phyloP scores from a whole-genome alignment of 2,329 filamentous ascomycete genomes.

The Pezicula radicicola region DNA sequence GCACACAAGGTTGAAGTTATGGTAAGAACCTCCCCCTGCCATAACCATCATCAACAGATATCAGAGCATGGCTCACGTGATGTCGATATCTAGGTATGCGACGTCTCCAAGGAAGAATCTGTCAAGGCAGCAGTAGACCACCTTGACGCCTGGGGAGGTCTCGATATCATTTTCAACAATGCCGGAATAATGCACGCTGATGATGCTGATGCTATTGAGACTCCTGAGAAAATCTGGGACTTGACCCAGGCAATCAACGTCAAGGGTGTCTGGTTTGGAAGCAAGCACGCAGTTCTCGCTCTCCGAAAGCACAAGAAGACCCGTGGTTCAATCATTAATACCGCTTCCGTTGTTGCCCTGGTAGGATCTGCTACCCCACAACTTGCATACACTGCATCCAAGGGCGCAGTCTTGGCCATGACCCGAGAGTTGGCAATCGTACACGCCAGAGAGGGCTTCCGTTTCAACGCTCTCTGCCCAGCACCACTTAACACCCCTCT shows the following conservation, averaged over 20 bases:
- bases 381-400: conserved; percentile 73
- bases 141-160: conserved; percentile 66
- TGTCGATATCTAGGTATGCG: conserved; percentile 44
- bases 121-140: conserved; percentile 58
- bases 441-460: conserved; percentile 69
- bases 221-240: conserved; percentile 74
- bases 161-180: conserved; percentile 78
- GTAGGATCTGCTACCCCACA: conserved; percentile 71
- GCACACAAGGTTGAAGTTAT: conserved; percentile 46
- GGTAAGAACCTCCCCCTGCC: conserved; percentile 10
- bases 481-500: conserved; percentile 74
- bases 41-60: neutral
- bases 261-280: conserved; percentile 76
- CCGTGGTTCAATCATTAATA: conserved; percentile 70
- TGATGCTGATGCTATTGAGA: conserved; percentile 62
- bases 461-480: conserved; percentile 73
- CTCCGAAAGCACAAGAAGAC: conserved; percentile 66
- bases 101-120: conserved; percentile 68
- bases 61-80: conserved; percentile 4
- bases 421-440: conserved; percentile 73
- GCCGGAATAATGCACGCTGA: conserved; percentile 75
- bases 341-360: conserved; percentile 69
- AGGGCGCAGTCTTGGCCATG: conserved; percentile 72
- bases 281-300: conserved; percentile 68
- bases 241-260: conserved; percentile 74